Conservation (phyloP, 2,329 filamentous ascomycete genomes). For the Colletotrichum liriopes region DNA sequence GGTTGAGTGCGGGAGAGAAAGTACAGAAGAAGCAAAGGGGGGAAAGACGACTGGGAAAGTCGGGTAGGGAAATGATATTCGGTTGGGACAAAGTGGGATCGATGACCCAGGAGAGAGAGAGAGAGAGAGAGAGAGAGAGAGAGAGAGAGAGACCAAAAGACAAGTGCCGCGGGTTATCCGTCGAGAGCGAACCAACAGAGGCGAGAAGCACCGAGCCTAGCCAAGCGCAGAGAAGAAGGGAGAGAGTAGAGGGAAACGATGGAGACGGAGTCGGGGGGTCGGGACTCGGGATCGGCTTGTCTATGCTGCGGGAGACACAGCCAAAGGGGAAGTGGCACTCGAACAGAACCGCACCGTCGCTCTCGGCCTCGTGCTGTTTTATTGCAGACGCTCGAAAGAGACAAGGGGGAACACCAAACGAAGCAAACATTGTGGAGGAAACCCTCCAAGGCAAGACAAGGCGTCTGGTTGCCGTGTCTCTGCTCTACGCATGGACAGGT, state of each 20-base stretch:
- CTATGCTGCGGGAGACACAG: not conserved
- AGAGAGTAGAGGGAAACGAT: not conserved
- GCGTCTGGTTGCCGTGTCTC: conserved; percentile 14
- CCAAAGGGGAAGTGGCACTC: not conserved
- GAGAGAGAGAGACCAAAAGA: not conserved
- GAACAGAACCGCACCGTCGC: not conserved
- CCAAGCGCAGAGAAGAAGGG: conserved; percentile 1
- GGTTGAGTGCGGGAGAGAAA: not conserved
- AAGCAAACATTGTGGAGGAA: conserved; percentile 20
- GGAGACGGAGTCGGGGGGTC: conserved; percentile 3
- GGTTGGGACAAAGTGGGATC: not conserved
- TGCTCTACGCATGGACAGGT: not conserved
- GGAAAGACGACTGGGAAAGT: not conserved
- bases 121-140: not conserved
- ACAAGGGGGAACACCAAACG: conserved; percentile 1
- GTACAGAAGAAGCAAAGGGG: not conserved
- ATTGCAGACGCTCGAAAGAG: not conserved
- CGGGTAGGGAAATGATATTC: not conserved
- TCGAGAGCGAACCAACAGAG: conserved; percentile 10
- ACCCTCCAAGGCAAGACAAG: conserved; percentile 33
- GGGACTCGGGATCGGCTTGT: not conserved
- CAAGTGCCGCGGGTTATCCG: not conserved
- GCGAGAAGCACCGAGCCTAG: not conserved
- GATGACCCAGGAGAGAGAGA: not conserved
- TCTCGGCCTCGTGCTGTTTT: not conserved